Percentiles rank a stretch among this genome's conserved stretches.
These are phyloP conservation scores for Plasmodium berghei DNA, from an alignment of 169 alveolate species.

Conservation along the genomic window DNA sequence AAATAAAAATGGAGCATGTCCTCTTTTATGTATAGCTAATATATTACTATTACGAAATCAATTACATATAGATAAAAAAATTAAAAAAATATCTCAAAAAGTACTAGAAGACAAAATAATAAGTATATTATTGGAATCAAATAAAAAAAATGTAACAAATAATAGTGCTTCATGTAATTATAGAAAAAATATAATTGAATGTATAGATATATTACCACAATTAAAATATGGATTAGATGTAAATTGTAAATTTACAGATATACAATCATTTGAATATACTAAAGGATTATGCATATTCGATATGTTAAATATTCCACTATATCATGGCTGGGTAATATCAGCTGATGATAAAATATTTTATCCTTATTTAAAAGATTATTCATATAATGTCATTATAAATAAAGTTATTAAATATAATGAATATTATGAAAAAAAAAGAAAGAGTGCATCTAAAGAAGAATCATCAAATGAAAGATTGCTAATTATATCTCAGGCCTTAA, in stretches of 20 bases:
- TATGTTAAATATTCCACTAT: conserved; percentile 76
- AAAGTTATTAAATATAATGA: conserved; percentile 75
- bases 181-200: conserved; percentile 73
- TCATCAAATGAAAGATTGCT: conserved; percentile 8
- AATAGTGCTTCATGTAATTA: conserved; percentile 61
- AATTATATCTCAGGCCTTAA: background rate
- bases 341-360: conserved; percentile 70
- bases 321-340: conserved; percentile 79
- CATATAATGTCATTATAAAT: conserved; percentile 71
- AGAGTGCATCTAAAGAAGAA: conserved; percentile 18
- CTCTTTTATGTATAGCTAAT: conserved; percentile 75
- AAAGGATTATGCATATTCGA: conserved; percentile 77
- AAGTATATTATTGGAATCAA: conserved; percentile 73
- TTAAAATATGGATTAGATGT: conserved; percentile 78
- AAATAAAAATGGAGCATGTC: conserved; percentile 78
- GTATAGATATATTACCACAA: conserved; percentile 76
- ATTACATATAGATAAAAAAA: conserved; percentile 71
- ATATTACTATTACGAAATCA: conserved; percentile 73
- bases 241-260: conserved; percentile 75
- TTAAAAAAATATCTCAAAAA: conserved; percentile 68
- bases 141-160: conserved; percentile 62
- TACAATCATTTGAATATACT: conserved; percentile 76
- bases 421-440: conserved; percentile 62
- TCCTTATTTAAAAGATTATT: conserved; percentile 76
- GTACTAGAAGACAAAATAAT: conserved; percentile 56